Base-by-base conservation (phyloP, 1,284 basidiomycete species). In the Apiotrichum siamense region DNA sequence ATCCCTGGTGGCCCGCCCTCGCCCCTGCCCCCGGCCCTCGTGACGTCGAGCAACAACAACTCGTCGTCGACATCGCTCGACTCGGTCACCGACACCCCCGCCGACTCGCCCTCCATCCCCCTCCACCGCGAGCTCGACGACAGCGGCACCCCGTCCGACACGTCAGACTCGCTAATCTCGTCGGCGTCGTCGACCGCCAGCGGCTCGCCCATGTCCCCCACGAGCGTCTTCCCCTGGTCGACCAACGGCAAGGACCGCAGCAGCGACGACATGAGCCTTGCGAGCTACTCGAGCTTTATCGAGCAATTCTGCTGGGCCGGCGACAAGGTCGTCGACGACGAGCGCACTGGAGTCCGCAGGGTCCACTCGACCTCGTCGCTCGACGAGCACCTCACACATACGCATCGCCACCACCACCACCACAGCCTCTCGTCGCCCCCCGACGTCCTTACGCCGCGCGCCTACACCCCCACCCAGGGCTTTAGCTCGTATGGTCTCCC, bases 221-320 rank as follows among this genome's bases (percentile, higher is more conserved):
- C 63, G 7, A 69, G 68, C 29, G 33, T 64, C 21, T 58, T 50
- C 52, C 64, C 31, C 52, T 68, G 66, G 59, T 59, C 57, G 29
- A 64, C 64, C 2, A 57, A 47, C 23, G 37, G 50, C 40, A 58
- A 54, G 49, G 58, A 61, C 41, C 50, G 53, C 27, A 52, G 49
- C 25, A 7, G 23, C 13, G 59, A 61, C 41, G 45, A 62, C 44
- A 55, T 59, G 38, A 63, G 59, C 49, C 52, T 65, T 21, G 58
- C 62, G 13, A 66, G 62, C 38, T 74, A 74, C 60, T 65, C 63
- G 40, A 64, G 57, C 49, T 70, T 74, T 40, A 65, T 74, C 42
- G 69, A 74, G 56, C 71, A 74, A 70, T 75, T 57, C 31, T 55
- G 57, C 46, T 58, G 52, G 53, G 53, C 47, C 18, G 52, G 56